These are phyloP conservation scores for Trametes cingulata DNA, from an alignment of 768 basidiomycete genomes.

Conservation along the genomic window DNA sequence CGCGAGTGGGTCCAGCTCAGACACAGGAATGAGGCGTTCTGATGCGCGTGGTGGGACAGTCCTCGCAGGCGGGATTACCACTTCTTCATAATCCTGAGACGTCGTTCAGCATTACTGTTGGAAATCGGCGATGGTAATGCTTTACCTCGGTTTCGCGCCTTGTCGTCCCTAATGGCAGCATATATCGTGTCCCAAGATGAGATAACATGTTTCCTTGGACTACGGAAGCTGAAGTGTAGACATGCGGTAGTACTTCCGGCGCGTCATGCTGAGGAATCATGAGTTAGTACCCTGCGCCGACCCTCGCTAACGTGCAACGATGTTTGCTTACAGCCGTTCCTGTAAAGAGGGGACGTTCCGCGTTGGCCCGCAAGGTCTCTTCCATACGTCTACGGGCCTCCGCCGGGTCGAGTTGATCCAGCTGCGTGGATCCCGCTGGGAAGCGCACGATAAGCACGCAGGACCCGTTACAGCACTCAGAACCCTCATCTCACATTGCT, in stretches of 20 bases:
- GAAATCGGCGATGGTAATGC: not conserved
- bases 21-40: conserved; percentile 72
- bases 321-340: conserved; percentile 47
- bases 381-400: conserved; percentile 64
- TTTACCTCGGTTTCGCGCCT: conserved; percentile 67
- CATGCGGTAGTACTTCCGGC: conserved; percentile 77
- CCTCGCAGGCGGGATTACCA: conserved; percentile 82
- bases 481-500: conserved; percentile 1
- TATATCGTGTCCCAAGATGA: conserved; percentile 72
- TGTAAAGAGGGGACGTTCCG: conserved; percentile 64
- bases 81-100: conserved; percentile 91
- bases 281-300: conserved; percentile 1
- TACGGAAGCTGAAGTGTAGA: conserved; percentile 73
- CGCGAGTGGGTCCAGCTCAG: conserved; percentile 75
- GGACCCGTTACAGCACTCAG: not conserved
- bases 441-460: not conserved
- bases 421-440: conserved; percentile 6
- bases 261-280: conserved; percentile 43
- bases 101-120: not conserved
- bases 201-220: conserved; percentile 67
- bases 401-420: conserved; percentile 40
- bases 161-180: conserved; percentile 81
- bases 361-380: conserved; percentile 57
- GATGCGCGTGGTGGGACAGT: conserved; percentile 68
- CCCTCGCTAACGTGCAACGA: not conserved